Evolutionary conservation across 2,329 filamentous ascomycete genomes (phyloP).

Genomic region (Talaromyces sp.): DNA sequence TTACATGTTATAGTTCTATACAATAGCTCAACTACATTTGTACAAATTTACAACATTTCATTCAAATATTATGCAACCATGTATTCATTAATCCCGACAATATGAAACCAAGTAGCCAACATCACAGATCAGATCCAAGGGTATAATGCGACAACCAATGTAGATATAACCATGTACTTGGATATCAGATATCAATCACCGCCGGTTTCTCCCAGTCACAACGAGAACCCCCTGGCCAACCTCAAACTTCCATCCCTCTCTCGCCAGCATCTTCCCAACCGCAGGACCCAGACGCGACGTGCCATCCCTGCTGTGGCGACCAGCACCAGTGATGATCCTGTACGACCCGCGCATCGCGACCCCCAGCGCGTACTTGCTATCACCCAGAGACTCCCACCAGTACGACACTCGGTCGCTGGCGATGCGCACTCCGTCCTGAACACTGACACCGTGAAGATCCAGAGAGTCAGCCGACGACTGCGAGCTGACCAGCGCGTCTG

Average conservation of each 20-base stretch:
- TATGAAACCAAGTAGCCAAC: not conserved
- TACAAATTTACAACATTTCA: too few relatives aligned
- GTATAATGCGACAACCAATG: too few relatives aligned
- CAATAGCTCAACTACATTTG: too few relatives aligned
- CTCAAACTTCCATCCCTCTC: slow-evolving; percentile 80
- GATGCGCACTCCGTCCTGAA: slow-evolving; percentile 77
- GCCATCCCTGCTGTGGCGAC: slow-evolving; percentile 72
- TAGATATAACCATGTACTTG: not conserved
- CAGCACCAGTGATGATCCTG: slow-evolving; percentile 75
- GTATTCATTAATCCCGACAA: not conserved
- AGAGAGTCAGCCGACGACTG: slow-evolving; percentile 61
- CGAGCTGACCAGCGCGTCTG: slow-evolving; percentile 63
- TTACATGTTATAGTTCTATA: not conserved
- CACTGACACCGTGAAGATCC: slow-evolving; percentile 80
- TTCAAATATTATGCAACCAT: not conserved
- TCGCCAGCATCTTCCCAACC: slow-evolving; percentile 69
- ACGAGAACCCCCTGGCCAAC: slow-evolving; percentile 65
- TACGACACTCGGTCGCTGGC: slow-evolving; percentile 59
- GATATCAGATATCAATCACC: not conserved
- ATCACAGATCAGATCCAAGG: not conserved
- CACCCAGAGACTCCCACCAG: slow-evolving; percentile 76
- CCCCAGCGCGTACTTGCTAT: slow-evolving; percentile 51
- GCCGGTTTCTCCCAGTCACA: slow-evolving; percentile 54
- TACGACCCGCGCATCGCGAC: slow-evolving; percentile 53
- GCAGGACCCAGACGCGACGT: slow-evolving; percentile 71